Percentiles rank a stretch among this genome's conserved stretches.
These are phyloP conservation scores for Pythium phragmitis DNA, from an alignment of 352 stramenopile genomes.

Conservation along the genomic window DNA sequence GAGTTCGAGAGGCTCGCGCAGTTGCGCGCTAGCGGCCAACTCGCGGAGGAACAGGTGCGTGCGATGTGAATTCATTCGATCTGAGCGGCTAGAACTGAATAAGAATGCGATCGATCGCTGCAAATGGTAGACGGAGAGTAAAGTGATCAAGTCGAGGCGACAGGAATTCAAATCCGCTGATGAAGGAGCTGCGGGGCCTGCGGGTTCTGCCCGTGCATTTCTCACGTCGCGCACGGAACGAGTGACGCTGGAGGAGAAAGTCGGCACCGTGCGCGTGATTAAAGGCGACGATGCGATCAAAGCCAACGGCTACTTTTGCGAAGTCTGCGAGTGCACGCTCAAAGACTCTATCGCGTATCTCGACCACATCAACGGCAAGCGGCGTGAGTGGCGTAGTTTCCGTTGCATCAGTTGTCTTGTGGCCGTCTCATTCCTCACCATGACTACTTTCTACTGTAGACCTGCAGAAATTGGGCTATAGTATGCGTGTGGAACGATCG, in stretches of 20 bases:
- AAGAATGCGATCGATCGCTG: no score
- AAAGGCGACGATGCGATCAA: conserved; percentile 82
- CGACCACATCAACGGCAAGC: conserved; percentile 95
- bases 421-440: background rate
- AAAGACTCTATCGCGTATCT: conserved; percentile 94
- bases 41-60: conserved; percentile 49
- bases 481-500: conserved; percentile 90
- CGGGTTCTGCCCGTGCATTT: conserved; percentile 69
- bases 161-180: conserved; percentile 77
- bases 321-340: conserved; percentile 90
- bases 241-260: conserved; percentile 79
- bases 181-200: conserved; percentile 59
- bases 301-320: conserved; percentile 89
- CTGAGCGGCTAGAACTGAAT: background rate
- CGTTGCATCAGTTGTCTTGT: background rate
- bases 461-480: conserved; percentile 87
- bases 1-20: conserved; percentile 80
- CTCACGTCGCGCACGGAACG: conserved; percentile 73
- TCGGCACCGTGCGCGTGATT: conserved; percentile 86
- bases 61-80: background rate
- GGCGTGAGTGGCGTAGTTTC: conserved; percentile 54
- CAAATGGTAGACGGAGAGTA: conserved; percentile 42
- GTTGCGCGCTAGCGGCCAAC: conserved; percentile 65
- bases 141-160: conserved; percentile 66
- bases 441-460: conserved; percentile 42